These are phyloP conservation scores for Rugonectria rugulosa DNA, from an alignment of 2,329 filamentous ascomycete genomes.

Conservation along the genomic window DNA sequence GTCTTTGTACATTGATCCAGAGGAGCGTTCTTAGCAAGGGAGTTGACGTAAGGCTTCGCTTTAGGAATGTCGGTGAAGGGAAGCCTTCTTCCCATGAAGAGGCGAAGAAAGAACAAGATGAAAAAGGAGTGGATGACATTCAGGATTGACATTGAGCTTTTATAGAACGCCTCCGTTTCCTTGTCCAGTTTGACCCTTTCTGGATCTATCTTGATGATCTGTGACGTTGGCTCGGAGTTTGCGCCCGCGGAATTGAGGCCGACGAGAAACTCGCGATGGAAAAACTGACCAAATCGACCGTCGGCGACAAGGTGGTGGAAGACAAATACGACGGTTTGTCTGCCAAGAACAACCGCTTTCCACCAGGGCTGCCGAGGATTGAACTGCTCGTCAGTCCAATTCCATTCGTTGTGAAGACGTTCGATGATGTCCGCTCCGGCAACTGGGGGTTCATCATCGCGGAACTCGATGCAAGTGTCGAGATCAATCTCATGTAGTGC, in stretches of 20 bases:
- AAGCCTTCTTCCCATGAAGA: conserved; percentile 13
- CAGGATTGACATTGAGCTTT: conserved; percentile 6
- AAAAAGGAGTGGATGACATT: conserved; percentile 12
- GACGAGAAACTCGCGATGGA: conserved; percentile 24
- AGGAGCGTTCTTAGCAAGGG: background rate
- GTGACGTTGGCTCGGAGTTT: background rate
- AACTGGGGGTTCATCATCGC: background rate
- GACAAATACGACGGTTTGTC: conserved; percentile 24
- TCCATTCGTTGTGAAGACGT: conserved; percentile 25
- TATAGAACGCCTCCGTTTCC: conserved; percentile 13
- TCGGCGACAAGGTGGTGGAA: conserved; percentile 30
- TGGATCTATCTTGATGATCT: conserved; percentile 13
- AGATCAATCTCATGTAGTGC: conserved; percentile 26
- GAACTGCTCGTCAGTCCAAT: conserved; percentile 20
- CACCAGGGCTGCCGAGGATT: conserved; percentile 20
- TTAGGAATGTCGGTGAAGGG: conserved; percentile 13
- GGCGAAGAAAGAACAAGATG: conserved; percentile 6
- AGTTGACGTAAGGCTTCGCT: conserved; percentile 4
- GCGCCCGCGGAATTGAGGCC: conserved; percentile 14
- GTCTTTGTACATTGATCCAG: conserved; percentile 19
- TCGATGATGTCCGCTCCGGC: conserved; percentile 10
- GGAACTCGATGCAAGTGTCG: conserved; percentile 22
- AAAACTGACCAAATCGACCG: conserved; percentile 19
- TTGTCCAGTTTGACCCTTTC: conserved; percentile 13
- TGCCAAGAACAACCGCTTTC: conserved; percentile 25